These are phyloP conservation scores for Casuarina glauca DNA, from an alignment of 306 rosid species.

Conservation along the genomic window DNA sequence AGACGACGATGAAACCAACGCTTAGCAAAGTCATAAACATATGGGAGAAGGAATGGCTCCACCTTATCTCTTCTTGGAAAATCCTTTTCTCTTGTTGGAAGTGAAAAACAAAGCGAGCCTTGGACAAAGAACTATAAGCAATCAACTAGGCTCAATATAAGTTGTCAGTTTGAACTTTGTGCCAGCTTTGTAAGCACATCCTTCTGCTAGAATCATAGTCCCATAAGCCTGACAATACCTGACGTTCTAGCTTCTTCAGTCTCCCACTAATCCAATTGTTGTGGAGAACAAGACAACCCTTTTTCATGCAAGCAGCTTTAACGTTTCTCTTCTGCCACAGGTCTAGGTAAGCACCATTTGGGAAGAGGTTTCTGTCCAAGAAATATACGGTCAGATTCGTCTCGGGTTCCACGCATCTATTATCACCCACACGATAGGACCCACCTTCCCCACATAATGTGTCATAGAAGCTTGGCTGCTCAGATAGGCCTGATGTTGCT, in stretches of 20 bases:
- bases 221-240: constrained; percentile 79
- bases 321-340: constrained; percentile 64
- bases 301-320: constrained; percentile 52
- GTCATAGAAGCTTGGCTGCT: constrained; percentile 98
- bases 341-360: constrained; percentile 81
- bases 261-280: constrained; percentile 95
- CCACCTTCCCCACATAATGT: constrained; percentile 78
- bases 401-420: constrained; percentile 71
- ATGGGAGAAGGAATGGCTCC: constrained; percentile 24
- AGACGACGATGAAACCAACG: constrained; percentile 46
- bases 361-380: constrained; percentile 83
- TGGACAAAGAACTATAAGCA: constrained; percentile 35
- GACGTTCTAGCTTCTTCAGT: constrained; percentile 85
- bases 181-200: constrained; percentile 56
- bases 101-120: constrained; percentile 36
- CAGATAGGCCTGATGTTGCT: constrained; percentile 76
- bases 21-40: constrained; percentile 24
- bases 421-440: constrained; percentile 55
- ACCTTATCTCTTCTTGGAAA: constrained; percentile 4
- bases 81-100: constrained; percentile 4
- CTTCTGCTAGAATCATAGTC: constrained; percentile 77
- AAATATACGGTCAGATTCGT: constrained; percentile 75
- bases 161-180: constrained; percentile 25
- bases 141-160: constrained; percentile 35
- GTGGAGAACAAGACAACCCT: constrained; percentile 72